Conservation (phyloP, 176 grass and related monocot genomes). For the Tillandsia fasciculata region DNA sequence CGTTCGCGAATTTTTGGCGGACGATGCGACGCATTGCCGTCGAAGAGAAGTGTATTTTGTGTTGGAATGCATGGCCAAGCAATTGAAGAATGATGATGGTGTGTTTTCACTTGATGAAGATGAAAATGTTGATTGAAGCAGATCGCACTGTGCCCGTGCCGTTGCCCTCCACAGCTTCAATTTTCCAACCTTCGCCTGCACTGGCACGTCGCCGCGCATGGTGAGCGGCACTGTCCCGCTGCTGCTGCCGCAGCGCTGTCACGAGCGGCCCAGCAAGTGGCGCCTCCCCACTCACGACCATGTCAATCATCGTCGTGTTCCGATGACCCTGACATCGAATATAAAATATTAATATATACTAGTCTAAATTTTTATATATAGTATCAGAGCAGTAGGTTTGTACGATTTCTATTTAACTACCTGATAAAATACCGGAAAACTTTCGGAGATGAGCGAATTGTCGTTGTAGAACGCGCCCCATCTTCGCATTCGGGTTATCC, state of each 20-base stretch:
- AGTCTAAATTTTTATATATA: no score
- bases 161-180: constrained; percentile 1
- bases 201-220: not conserved
- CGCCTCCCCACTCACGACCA: no score
- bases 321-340: no score
- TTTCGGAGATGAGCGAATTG: not conserved
- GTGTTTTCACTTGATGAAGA: constrained; percentile 1
- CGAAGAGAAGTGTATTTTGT: constrained; percentile 43
- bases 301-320: no score
- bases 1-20: constrained; percentile 55
- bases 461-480: not conserved
- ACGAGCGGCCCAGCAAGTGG: no score
- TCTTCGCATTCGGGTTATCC: constrained; percentile 7
- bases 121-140: not conserved
- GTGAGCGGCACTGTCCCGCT: no score
- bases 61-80: constrained; percentile 35
- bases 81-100: constrained; percentile 30
- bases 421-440: constrained; percentile 7
- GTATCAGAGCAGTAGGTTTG: no score
- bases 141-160: not conserved
- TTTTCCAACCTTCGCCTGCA: constrained; percentile 1
- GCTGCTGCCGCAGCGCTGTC: no score
- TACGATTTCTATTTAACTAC: not conserved
- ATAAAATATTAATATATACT: no score
- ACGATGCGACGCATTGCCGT: constrained; percentile 39